Conservation (phyloP, 2,329 filamentous ascomycete species). For the Xylariaceae sp. region DNA sequence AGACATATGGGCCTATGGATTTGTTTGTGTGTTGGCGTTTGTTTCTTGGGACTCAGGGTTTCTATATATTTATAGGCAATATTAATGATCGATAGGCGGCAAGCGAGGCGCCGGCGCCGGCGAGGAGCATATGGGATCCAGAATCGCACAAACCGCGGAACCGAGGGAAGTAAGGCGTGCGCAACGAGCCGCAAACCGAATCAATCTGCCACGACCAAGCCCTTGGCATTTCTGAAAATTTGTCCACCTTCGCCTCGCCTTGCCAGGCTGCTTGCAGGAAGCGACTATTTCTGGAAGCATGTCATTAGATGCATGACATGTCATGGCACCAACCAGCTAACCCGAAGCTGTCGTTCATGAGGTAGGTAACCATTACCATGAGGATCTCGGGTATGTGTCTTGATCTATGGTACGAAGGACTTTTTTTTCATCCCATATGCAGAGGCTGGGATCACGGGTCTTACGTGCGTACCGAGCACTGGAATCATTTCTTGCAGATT, state of each 20-base stretch:
- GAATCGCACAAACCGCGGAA: not conserved
- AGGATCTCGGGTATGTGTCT: not conserved
- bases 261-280: not conserved
- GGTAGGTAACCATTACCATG: too few relatives aligned
- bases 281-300: not conserved
- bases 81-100: not conserved
- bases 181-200: not conserved
- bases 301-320: not conserved
- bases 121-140: not conserved
- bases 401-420: not conserved
- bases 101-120: not conserved
- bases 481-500: not conserved
- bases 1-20: not conserved
- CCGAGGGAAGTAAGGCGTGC: not conserved
- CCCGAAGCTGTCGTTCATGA: not conserved
- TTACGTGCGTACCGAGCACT: not conserved
- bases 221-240: not conserved
- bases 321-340: not conserved
- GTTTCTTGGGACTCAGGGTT: too few relatives aligned
- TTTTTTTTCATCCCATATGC: not conserved
- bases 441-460: not conserved
- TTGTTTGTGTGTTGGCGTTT: not conserved
- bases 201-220: not conserved
- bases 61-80: too few relatives aligned
- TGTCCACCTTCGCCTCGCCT: not conserved